Conservation (phyloP, 2,329 filamentous ascomycete genomes). For the Fusarium circinatum region DNA sequence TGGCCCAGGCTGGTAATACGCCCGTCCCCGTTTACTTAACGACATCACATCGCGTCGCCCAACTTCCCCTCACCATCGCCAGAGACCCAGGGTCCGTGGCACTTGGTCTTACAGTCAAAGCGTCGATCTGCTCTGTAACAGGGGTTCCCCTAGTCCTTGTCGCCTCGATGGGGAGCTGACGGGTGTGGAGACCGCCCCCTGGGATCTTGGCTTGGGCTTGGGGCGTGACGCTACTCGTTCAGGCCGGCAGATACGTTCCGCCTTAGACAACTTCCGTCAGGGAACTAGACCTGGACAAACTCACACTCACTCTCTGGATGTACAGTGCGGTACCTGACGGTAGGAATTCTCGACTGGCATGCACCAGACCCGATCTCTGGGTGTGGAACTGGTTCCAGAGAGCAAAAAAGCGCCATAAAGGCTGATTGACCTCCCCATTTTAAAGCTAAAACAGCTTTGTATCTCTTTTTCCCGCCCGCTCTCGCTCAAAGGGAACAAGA, state of each 20-base stretch:
- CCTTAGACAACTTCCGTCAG: conserved; percentile 32
- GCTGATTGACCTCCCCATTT: conserved; percentile 32
- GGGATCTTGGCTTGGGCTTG: conserved; percentile 15
- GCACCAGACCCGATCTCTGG: conserved; percentile 3
- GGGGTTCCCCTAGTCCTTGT: background rate
- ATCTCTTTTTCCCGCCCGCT: background rate
- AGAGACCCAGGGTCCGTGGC: background rate
- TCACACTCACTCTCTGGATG: background rate
- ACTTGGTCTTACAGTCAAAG: conserved; percentile 25
- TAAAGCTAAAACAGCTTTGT: background rate
- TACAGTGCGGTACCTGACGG: conserved; percentile 23
- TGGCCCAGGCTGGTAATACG: background rate
- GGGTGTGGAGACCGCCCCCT: conserved; percentile 8
- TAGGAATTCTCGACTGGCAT: conserved; percentile 6
- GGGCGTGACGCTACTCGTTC: background rate
- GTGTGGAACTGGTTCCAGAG: background rate
- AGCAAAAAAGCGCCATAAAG: conserved; percentile 39
- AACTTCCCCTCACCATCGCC: background rate
- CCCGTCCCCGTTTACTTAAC: background rate
- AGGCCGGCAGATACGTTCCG: conserved; percentile 41
- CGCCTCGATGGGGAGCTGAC: conserved; percentile 7
- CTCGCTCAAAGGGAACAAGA: background rate
- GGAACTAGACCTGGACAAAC: background rate
- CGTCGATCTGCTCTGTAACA: conserved; percentile 11
- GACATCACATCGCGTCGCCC: background rate